phyloP scores from a whole-genome alignment of 306 rosid genomes.

The Chamaecrista fasciculata region DNA sequence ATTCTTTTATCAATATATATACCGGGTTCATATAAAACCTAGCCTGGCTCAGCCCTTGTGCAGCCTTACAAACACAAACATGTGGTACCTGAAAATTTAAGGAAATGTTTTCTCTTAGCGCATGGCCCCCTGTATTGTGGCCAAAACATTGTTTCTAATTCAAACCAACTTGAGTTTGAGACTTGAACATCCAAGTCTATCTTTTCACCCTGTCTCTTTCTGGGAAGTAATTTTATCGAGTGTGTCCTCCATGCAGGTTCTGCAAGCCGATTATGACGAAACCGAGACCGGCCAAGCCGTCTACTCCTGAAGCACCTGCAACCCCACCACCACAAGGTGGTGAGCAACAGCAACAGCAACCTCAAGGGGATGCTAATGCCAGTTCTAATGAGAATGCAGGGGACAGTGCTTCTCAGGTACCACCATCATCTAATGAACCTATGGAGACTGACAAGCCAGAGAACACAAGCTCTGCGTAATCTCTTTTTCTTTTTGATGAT shows the following conservation, averaged over 20 bases:
- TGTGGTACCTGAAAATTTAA: too few species aligned
- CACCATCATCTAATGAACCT: constrained; percentile 56
- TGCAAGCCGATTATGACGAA: constrained; percentile 86
- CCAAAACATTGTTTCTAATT: too few species aligned
- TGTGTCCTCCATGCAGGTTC: constrained; percentile 39
- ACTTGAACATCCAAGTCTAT: too few species aligned
- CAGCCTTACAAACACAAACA: too few species aligned
- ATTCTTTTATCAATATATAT: too few species aligned
- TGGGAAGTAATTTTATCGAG: neutral
- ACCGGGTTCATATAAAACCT: too few species aligned
- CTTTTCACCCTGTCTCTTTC: too few species aligned
- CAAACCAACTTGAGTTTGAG: too few species aligned
- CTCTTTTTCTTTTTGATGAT: constrained; percentile 30
- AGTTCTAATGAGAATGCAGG: constrained; percentile 36
- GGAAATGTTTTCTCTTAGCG: too few species aligned
- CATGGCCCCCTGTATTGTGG: too few species aligned
- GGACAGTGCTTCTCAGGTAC: constrained; percentile 38
- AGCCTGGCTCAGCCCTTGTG: too few species aligned
- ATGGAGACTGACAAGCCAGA: constrained; percentile 83
- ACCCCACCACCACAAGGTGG: constrained; percentile 46
- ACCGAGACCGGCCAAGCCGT: constrained; percentile 78
- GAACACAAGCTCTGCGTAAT: constrained; percentile 46
- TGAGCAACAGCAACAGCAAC: constrained; percentile 34
- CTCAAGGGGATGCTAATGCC: constrained; percentile 14
- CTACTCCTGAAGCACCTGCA: constrained; percentile 55